Conservation (phyloP, 129 eudicot species). For the Rutidosis leptorrhynchoides region DNA sequence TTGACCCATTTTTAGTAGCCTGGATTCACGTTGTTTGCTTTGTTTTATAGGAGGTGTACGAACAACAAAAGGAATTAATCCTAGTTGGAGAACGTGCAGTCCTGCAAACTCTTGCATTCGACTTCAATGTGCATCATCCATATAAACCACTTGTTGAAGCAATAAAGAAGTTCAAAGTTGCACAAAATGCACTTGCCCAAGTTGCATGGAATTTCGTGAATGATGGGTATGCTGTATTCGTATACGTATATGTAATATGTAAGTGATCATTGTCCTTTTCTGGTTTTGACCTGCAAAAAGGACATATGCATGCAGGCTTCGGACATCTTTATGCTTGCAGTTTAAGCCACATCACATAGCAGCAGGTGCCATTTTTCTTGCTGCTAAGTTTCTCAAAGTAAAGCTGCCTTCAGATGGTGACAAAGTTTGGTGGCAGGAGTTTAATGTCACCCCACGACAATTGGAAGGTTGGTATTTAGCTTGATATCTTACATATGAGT, state of each 20-base stretch:
- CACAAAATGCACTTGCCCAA: conserved; percentile 73
- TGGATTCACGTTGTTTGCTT: not conserved
- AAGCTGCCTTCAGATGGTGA: conserved; percentile 92
- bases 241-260: conserved; percentile 27
- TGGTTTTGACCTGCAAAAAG: conserved; percentile 66
- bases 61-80: conserved; percentile 87
- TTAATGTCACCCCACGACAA: conserved; percentile 97
- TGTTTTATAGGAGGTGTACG: conserved; percentile 79
- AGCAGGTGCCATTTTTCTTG: conserved; percentile 98
- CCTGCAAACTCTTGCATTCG: conserved; percentile 82
- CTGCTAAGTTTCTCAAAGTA: conserved; percentile 97
- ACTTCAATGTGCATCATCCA: conserved; percentile 83
- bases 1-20: not conserved
- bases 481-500: not conserved
- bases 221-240: conserved; percentile 67
- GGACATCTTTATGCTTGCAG: conserved; percentile 95
- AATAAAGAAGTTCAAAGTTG: conserved; percentile 87
- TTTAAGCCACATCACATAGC: conserved; percentile 98
- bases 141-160: conserved; percentile 99
- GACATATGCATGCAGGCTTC: conserved; percentile 95
- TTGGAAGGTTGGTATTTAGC: conserved; percentile 54
- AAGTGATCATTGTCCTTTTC: conserved; percentile 33
- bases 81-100: conserved; percentile 80
- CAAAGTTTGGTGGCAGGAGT: conserved; percentile 99
- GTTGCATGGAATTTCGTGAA: conserved; percentile 99